Percentiles rank a stretch among this genome's conserved stretches.
Evolutionary conservation across 2,329 filamentous ascomycete genomes (phyloP).

Genomic region (Diaporthe citri): DNA sequence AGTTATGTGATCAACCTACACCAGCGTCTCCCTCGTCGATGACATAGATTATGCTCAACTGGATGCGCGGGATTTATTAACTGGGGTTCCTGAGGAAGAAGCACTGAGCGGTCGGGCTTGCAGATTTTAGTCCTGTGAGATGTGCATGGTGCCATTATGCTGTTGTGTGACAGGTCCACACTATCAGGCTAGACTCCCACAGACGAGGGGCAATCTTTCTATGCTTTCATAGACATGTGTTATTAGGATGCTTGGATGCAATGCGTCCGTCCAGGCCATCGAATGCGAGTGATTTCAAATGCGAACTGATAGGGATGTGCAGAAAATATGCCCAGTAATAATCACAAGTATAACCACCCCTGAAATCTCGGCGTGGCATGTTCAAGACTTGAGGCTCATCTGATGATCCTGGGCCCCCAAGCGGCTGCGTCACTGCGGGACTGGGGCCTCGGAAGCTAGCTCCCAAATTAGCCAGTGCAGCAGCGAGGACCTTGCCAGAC

Average conservation of each 20-base stretch:
- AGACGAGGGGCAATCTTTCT: not conserved
- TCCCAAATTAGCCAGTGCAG: constrained; percentile 23
- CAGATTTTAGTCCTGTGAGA: not conserved
- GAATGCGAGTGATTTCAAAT: too few species aligned
- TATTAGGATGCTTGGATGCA: not conserved
- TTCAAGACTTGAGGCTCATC: constrained; percentile 29
- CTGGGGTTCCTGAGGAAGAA: not conserved
- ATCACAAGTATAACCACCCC: not conserved
- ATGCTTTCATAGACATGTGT: not conserved
- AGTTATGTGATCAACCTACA: not conserved
- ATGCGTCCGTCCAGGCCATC: too few species aligned
- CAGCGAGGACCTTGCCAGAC: constrained; percentile 18
- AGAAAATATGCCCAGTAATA: not conserved
- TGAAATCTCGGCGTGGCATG: constrained; percentile 30
- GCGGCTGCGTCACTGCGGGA: constrained; percentile 31
- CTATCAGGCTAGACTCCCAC: not conserved
- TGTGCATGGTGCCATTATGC: not conserved
- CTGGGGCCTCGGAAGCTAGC: constrained; percentile 24
- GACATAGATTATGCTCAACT: too few species aligned
- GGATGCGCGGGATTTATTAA: not conserved
- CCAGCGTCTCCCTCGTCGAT: not conserved
- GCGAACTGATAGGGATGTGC: not conserved
- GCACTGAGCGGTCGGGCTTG: not conserved
- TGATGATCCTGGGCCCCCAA: constrained; percentile 4
- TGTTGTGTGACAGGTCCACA: not conserved